These are phyloP conservation scores for Pseudogymnoascus sp. DNA, from an alignment of 2,329 filamentous ascomycete species.

Conservation along the genomic window DNA sequence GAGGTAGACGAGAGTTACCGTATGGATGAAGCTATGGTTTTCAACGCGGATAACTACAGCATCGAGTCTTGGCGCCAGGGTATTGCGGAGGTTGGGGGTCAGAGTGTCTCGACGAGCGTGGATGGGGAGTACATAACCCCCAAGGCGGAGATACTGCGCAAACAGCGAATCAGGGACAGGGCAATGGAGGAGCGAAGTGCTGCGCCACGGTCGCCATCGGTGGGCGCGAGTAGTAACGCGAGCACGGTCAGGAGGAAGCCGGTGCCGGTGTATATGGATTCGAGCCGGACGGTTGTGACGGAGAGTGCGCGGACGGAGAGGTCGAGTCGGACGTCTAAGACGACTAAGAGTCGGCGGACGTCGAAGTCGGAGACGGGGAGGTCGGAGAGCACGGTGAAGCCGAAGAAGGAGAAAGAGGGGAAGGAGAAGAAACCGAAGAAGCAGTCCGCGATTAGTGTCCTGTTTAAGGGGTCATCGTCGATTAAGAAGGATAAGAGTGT, in stretches of 20 bases:
- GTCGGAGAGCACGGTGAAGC: conserved; percentile 12
- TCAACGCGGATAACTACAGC: conserved; percentile 26
- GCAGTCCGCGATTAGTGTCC: conserved; percentile 1
- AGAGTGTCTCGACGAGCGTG: conserved; percentile 29
- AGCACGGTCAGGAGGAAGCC: conserved; percentile 9
- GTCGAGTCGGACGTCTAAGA: conserved; percentile 26
- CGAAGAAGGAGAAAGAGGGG: not conserved
- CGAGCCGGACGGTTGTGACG: conserved; percentile 15
- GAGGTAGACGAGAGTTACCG: not conserved
- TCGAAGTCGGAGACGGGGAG: conserved; percentile 22
- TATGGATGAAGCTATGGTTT: conserved; percentile 27
- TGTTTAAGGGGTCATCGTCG: not conserved
- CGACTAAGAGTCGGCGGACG: conserved; percentile 17
- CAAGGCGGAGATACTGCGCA: conserved; percentile 25
- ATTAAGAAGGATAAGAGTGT: not conserved
- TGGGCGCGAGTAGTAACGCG: not conserved
- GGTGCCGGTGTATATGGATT: not conserved
- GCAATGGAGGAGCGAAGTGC: conserved; percentile 23
- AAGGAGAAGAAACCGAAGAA: conserved; percentile 3
- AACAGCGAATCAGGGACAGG: conserved; percentile 23
- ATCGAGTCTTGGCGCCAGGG: conserved; percentile 32
- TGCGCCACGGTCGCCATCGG: not conserved
- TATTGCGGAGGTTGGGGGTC: conserved; percentile 27
- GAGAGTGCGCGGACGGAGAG: conserved; percentile 22
- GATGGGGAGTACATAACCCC: conserved; percentile 32